A percentile compares a stretch with the other conserved stretches of the same genome.
Evolutionary conservation across 768 basidiomycete species (phyloP).

Genomic region (Boletus edulis): DNA sequence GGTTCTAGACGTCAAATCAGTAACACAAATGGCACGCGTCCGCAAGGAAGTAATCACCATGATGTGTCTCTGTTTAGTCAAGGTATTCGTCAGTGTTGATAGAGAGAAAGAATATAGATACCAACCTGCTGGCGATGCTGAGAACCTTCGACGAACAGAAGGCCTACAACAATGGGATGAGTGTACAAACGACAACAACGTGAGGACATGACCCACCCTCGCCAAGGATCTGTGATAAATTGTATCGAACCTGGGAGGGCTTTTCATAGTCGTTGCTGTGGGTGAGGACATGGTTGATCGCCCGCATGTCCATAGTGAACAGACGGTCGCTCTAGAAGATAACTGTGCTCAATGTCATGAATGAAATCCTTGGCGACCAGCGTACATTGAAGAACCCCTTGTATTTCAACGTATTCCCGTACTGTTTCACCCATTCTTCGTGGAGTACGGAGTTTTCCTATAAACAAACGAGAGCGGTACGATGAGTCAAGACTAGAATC

Average conservation of each 20-base stretch:
- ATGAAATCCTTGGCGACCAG: too few relatives aligned
- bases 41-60: constrained; percentile 31
- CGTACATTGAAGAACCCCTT: constrained; percentile 11
- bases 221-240: constrained; percentile 1
- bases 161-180: constrained; percentile 31
- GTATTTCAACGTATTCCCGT: constrained; percentile 12
- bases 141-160: constrained; percentile 43
- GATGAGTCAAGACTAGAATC: too few relatives aligned
- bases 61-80: constrained; percentile 9
- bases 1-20: constrained; percentile 41
- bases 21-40: neutral
- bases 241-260: neutral
- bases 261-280: constrained; percentile 57
- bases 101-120: neutral
- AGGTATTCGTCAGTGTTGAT: neutral
- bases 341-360: too few relatives aligned
- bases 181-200: neutral
- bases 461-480: neutral
- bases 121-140: constrained; percentile 39
- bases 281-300: constrained; percentile 57
- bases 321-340: constrained; percentile 36
- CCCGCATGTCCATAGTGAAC: constrained; percentile 59
- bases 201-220: neutral
- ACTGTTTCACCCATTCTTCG: constrained; percentile 16
- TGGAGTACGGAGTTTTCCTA: constrained; percentile 1